A percentile compares a stretch with the other conserved stretches of the same genome.
phyloP scores from a whole-genome alignment of 352 stramenopile species.

The Globisporangium alternatum region DNA sequence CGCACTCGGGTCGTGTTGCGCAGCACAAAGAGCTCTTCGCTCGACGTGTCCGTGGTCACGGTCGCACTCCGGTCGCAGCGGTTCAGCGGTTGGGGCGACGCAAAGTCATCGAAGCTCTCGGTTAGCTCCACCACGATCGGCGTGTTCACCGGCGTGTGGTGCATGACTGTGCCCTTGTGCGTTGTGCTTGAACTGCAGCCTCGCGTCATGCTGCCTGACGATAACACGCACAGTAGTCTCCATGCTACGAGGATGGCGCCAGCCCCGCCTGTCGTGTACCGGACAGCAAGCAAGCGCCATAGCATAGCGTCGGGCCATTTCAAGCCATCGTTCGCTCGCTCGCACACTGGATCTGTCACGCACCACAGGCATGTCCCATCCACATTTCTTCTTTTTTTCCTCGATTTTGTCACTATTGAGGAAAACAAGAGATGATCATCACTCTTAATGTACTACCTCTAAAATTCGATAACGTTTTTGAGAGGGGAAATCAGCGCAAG shows the following conservation, averaged over 20 bases:
- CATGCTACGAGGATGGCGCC: neutral
- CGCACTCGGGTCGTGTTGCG: conserved; percentile 19
- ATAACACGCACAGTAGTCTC: neutral
- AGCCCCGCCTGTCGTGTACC: neutral
- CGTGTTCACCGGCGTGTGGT: conserved; percentile 2
- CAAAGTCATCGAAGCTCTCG: conserved; percentile 7
- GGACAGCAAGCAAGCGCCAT: neutral
- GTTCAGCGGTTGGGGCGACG: neutral
- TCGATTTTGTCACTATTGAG: neutral
- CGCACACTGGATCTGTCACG: conserved; percentile 8
- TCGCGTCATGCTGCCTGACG: neutral
- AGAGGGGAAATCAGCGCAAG: neutral
- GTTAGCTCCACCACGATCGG: conserved; percentile 12
- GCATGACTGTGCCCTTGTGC: neutral
- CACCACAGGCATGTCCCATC: neutral
- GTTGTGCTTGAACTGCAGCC: neutral
- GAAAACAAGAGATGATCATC: neutral
- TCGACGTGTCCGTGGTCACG: conserved; percentile 6
- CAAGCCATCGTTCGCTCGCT: conserved; percentile 1
- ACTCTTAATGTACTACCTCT: neutral
- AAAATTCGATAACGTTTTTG: conserved; percentile 1
- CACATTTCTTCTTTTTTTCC: neutral
- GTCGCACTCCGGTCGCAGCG: conserved; percentile 1
- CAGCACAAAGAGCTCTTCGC: conserved; percentile 6
- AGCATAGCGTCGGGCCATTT: neutral